Conservation (phyloP, 2,329 filamentous ascomycete genomes). For the Clarireedia homoeocarpa region DNA sequence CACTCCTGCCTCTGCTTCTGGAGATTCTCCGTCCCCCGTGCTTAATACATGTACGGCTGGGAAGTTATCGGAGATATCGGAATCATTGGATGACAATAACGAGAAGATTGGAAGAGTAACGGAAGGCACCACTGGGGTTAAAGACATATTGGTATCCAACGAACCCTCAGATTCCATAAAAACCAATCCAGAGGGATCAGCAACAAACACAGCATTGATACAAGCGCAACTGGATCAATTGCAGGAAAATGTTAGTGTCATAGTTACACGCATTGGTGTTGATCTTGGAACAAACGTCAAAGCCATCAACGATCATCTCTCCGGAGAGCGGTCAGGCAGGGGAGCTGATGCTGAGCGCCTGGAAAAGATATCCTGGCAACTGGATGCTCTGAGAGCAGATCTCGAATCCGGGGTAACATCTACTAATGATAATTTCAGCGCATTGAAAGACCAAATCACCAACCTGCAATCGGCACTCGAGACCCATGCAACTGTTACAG, state of each 20-base stretch:
- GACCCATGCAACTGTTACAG: slow-evolving; percentile 14
- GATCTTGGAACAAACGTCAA: slow-evolving; percentile 22
- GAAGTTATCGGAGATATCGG: slow-evolving; percentile 22
- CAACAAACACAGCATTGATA: slow-evolving; percentile 20
- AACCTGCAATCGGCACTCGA: slow-evolving; percentile 17
- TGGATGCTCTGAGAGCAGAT: slow-evolving; percentile 17
- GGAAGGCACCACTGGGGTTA: slow-evolving; percentile 16
- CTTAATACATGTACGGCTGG: slow-evolving; percentile 14
- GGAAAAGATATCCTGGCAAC: slow-evolving; percentile 17
- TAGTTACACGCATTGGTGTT: slow-evolving; percentile 21
- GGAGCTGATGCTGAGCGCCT: slow-evolving; percentile 17
- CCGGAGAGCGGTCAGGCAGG: slow-evolving; percentile 1
- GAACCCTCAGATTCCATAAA: slow-evolving; percentile 19
- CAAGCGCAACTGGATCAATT: slow-evolving; percentile 28
- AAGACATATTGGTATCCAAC: slow-evolving; percentile 15
- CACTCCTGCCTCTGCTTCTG: neutral
- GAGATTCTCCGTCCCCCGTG: neutral
- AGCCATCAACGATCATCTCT: slow-evolving; percentile 16
- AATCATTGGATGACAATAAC: slow-evolving; percentile 20
- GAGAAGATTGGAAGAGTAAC: slow-evolving; percentile 18
- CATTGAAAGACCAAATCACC: slow-evolving; percentile 17
- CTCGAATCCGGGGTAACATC: slow-evolving; percentile 14
- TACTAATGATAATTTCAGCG: slow-evolving; percentile 13
- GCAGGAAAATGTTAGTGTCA: slow-evolving; percentile 21
- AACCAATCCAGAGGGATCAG: slow-evolving; percentile 19